Evolutionary conservation across 352 stramenopile genomes (phyloP).

Genomic region (Phytopythium aichiense): DNA sequence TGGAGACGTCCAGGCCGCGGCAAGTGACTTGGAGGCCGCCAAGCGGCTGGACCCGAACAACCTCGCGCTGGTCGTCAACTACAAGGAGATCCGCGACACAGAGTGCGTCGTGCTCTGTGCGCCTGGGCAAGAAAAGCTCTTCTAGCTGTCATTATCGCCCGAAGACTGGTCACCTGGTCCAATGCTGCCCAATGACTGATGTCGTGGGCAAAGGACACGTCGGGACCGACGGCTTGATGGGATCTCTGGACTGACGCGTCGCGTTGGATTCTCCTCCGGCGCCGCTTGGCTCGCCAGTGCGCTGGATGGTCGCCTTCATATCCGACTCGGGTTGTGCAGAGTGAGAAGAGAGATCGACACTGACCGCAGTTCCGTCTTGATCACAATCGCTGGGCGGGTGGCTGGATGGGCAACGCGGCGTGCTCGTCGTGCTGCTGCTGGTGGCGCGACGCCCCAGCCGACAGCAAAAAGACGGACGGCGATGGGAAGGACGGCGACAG

Average conservation of each 20-base stretch:
- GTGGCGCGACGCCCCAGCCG: background rate
- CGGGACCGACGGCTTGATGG: background rate
- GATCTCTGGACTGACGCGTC: background rate
- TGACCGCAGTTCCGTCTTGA: background rate
- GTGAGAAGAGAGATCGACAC: background rate
- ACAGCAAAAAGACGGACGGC: conserved; percentile 6
- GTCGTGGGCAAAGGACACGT: background rate
- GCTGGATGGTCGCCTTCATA: background rate
- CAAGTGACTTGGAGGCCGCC: conserved; percentile 68
- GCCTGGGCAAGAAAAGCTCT: conserved; percentile 55
- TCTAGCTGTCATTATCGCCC: conserved; percentile 7
- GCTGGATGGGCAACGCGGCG: conserved; percentile 4
- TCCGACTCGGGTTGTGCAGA: background rate
- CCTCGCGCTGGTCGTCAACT: conserved; percentile 72
- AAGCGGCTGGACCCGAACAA: conserved; percentile 61
- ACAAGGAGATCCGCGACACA: conserved; percentile 64
- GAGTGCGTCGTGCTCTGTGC: conserved; percentile 70
- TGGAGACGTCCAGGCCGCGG: conserved; percentile 46
- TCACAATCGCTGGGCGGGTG: background rate
- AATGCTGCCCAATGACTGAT: background rate
- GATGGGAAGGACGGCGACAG: conserved; percentile 25
- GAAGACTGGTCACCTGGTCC: too few relatives aligned
- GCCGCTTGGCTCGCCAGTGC: background rate
- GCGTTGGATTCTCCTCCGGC: background rate
- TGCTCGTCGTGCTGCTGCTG: conserved; percentile 10